Base-by-base conservation (phyloP, 1,284 basidiomycete species). In the Leccinum pallidistipes region DNA sequence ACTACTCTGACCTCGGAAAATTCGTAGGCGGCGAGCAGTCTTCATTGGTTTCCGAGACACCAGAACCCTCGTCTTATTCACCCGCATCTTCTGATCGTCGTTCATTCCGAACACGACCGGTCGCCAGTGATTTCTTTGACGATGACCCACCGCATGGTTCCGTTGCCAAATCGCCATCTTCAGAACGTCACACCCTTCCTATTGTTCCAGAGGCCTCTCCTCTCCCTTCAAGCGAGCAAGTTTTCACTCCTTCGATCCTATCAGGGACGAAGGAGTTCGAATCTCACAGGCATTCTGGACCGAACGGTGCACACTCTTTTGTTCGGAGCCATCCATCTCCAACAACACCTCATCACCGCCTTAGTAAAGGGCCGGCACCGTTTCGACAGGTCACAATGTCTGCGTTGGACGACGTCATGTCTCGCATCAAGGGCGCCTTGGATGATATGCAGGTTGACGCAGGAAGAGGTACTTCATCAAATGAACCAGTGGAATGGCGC, bases 351-450 rank as follows among this genome's bases (percentile, higher is more conserved):
- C 57, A 65, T 3, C 71, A 72, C 56, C 72, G 76, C 49, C 73
- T 73, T 21, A 71, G 71, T 16, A 69, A 73, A 45, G 69, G 71
- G 3, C 62, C 74, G 5, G 64, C 73, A n/a, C 62, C 76, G 45
- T 84, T 84, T 73, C 86, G 86, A 68, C 91, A 88, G 66, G 85
- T 84, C 49, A 80, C 86, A 16, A 88, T 92, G 81, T 86, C 90
- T 5, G 82, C 90, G 14, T 78, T 96, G 67, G 90, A 95, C 69
- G 90, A 94, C 70, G 86, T 88, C 58, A 90, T 97, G 83, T 93
- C 91, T 6, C 85, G 94, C 32, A 94, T 97, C 69, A 94, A 91
- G 71, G 93, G 91, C 24, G 94, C 89, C 4, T 77, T 97, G 69
- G 83, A 86, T 71, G 83, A 83, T 43, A 90, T 92, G 83, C 86